These are phyloP conservation scores for Penstemon davidsonii DNA, from an alignment of 257 asterid genomes.

Conservation along the genomic window DNA sequence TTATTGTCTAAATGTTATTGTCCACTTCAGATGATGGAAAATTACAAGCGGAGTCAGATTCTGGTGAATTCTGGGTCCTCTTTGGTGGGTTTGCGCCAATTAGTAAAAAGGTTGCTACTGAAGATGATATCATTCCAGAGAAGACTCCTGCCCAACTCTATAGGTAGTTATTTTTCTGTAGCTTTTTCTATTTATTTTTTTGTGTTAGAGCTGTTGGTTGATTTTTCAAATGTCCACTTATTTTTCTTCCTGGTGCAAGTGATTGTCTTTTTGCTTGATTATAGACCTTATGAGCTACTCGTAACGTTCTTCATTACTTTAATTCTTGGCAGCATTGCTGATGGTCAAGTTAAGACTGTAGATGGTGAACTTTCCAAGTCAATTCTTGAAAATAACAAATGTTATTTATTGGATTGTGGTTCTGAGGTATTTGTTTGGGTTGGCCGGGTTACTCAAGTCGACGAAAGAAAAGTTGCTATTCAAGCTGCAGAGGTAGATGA, in stretches of 20 bases:
- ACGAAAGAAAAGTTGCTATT: constrained; percentile 88
- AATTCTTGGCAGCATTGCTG: constrained; percentile 57
- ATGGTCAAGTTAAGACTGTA: constrained; percentile 64
- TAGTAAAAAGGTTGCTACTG: constrained; percentile 79
- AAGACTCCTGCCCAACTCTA: constrained; percentile 75
- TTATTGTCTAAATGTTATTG: constrained; percentile 20
- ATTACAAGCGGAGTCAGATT: constrained; percentile 88
- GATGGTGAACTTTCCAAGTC: constrained; percentile 94
- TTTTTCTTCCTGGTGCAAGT: not conserved
- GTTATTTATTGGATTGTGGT: constrained; percentile 94
- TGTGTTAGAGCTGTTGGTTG: constrained; percentile 11
- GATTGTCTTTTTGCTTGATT: not conserved
- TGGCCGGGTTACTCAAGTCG: constrained; percentile 97
- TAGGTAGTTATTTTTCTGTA: constrained; percentile 46
- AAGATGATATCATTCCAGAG: constrained; percentile 88
- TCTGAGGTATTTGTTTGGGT: constrained; percentile 95
- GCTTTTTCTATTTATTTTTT: constrained; percentile 8
- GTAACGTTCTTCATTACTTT: not conserved
- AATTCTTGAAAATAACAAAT: constrained; percentile 78
- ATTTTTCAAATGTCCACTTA: no score
- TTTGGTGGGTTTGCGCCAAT: constrained; percentile 99
- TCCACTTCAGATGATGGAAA: constrained; percentile 85
- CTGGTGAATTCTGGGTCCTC: constrained; percentile 99
- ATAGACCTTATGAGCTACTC: constrained; percentile 19
- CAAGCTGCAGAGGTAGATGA: constrained; percentile 80